Conservation (phyloP, 2,329 filamentous ascomycete genomes). For the Samsoniella hepiali region DNA sequence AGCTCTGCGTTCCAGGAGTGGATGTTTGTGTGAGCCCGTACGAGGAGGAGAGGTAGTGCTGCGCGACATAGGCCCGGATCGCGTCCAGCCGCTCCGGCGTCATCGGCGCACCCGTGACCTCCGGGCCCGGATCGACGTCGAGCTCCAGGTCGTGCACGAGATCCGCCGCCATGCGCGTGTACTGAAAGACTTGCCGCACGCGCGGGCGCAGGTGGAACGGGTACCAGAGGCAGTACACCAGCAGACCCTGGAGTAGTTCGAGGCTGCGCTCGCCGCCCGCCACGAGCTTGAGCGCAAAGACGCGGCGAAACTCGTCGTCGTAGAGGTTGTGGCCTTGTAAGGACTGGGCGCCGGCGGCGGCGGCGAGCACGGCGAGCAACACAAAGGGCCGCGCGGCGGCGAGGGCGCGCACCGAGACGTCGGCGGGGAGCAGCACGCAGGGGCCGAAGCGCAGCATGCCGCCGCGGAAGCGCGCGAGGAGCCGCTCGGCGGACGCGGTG, state of each 20-base stretch:
- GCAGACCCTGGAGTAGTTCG: conserved; percentile 54
- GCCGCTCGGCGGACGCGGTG: conserved; percentile 47
- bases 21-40: too few species aligned
- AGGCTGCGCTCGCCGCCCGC: conserved; percentile 54
- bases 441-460: conserved; percentile 44
- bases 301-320: conserved; percentile 56
- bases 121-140: conserved; percentile 35
- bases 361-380: conserved; percentile 51
- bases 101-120: background rate
- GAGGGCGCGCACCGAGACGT: conserved; percentile 42
- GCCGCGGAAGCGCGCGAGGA: conserved; percentile 42
- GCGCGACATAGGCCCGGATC: conserved; percentile 40
- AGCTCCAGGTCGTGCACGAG: conserved; percentile 49
- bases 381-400: conserved; percentile 50
- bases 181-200: conserved; percentile 48
- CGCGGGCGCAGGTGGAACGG: conserved; percentile 53
- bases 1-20: conserved; percentile 26
- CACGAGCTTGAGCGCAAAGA: conserved; percentile 55
- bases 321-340: conserved; percentile 52
- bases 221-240: conserved; percentile 59
- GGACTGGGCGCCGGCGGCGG: conserved; percentile 46
- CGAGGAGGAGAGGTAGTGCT: conserved; percentile 14
- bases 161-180: conserved; percentile 51
- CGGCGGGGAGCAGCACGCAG: conserved; percentile 40
- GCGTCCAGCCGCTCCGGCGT: conserved; percentile 35